These are phyloP conservation scores for Coelastrella sp. DNA, from an alignment of 139 green algal genomes.

Conservation along the genomic window DNA sequence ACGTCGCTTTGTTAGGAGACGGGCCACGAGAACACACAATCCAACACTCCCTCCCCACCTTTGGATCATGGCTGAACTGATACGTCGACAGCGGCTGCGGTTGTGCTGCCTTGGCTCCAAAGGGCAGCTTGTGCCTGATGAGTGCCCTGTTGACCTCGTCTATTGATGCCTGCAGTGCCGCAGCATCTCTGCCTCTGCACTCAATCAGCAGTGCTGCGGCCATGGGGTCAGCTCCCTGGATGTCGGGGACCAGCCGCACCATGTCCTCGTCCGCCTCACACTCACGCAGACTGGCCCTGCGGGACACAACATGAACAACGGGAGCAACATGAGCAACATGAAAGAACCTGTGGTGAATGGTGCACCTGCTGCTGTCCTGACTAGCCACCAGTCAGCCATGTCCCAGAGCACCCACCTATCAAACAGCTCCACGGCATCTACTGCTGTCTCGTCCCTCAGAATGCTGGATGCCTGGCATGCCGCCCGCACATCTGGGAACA, in stretches of 20 bases:
- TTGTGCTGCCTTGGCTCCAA: slow-evolving; percentile 75
- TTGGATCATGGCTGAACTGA: slow-evolving; percentile 86
- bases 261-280: slow-evolving; percentile 89
- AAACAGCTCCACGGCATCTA: slow-evolving; percentile 99
- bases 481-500: slow-evolving; percentile 92
- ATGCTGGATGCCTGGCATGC: slow-evolving; percentile 86
- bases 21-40: too few relatives aligned
- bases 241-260: slow-evolving; percentile 85
- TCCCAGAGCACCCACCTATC: slow-evolving; percentile 64
- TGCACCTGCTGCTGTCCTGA: not conserved
- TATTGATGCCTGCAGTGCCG: slow-evolving; percentile 34
- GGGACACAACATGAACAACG: not conserved
- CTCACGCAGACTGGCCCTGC: slow-evolving; percentile 74
- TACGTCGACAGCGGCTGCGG: slow-evolving; percentile 79
- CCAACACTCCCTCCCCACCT: not conserved
- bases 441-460: slow-evolving; percentile 87
- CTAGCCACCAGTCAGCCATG: not conserved
- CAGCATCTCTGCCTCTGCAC: slow-evolving; percentile 68
- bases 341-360: too few relatives aligned
- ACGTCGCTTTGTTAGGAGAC: too few relatives aligned
- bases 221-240: slow-evolving; percentile 83
- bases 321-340: not conserved
- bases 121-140: slow-evolving; percentile 69
- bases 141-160: slow-evolving; percentile 56
- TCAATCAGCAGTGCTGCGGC: slow-evolving; percentile 94